Base-by-base conservation (phyloP, 176 grass and related monocot genomes). In the Stipa capillata region DNA sequence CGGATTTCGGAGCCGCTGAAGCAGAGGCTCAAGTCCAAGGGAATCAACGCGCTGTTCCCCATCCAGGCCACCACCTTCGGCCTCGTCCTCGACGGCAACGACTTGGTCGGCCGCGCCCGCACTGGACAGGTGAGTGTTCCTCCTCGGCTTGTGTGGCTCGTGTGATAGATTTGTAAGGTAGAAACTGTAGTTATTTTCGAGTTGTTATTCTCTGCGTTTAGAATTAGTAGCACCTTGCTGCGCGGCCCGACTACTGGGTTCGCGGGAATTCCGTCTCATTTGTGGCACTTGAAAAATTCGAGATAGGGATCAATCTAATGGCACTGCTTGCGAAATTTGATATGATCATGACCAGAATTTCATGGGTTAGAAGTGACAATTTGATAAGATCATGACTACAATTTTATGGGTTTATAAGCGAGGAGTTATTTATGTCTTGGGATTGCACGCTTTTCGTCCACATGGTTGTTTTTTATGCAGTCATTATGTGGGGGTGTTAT, bases 11-110 rank as follows among this genome's bases (percentile, higher is more conserved):
- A 89, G 63, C 55, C 80, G 24, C 83, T 98, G 61, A 77, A 74
- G 67, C 80, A 93, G 28, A 91, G 29, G 27, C 85, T 99, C 65
- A 95, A 76, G 69, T 93, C 83, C 32, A 99, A 93, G 78, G 92
- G 92, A 3, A 99, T 99, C 58, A 87, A 91, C 53, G 77, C 85
- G 32, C 81, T 99, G 8, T 99, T 99, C 65, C 97, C 97, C 16
- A 99, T 99, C 70, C 97, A 99, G 77, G 87, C 97, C 17, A 93
- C 86, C 84, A 99, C 97, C 61, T 99, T 96, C 85, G 75, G 89
- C 73, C 87, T 99, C 36, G 65, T 96, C 76, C 85, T 96, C 72
- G 90, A 96, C 31, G 97, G 97, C 40, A 20, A 63, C 25, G 97
- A 99, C 69, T 76, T 96, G 55, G 97, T 99, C 18, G 97, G 97